Percentiles rank a stretch among this genome's conserved stretches.
phyloP scores from a whole-genome alignment of 2,329 filamentous ascomycete genomes.

The Sarocladium strictum region DNA sequence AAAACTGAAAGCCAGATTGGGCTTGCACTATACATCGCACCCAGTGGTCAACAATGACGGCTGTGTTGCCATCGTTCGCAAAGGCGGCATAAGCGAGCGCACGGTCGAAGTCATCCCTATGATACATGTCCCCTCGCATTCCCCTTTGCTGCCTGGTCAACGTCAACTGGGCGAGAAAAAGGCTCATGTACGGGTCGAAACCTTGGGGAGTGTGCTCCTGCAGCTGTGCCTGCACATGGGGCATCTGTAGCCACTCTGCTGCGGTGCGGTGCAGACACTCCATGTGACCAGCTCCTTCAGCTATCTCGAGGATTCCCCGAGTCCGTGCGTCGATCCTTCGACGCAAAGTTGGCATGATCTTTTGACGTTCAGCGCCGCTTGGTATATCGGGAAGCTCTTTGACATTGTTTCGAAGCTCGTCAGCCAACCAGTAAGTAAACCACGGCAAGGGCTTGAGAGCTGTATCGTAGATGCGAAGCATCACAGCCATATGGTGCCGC shows the following conservation, averaged over 20 bases:
- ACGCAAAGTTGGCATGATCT: not conserved
- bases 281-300: too few relatives aligned
- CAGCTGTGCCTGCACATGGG: not conserved
- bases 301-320: not conserved
- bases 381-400: not conserved
- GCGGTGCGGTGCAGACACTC: slow-evolving; percentile 1
- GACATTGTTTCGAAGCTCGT: not conserved
- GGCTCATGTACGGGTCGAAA: not conserved
- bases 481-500: not conserved
- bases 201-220: not conserved
- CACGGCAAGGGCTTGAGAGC: not conserved
- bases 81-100: too few relatives aligned
- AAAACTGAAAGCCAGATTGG: too few relatives aligned
- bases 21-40: too few relatives aligned
- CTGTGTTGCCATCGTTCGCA: too few relatives aligned
- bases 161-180: not conserved
- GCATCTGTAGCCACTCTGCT: not conserved
- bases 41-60: too few relatives aligned
- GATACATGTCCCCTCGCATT: too few relatives aligned
- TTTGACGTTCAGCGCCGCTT: too few relatives aligned
- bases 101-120: too few relatives aligned
- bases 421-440: not conserved
- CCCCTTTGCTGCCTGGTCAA: too few relatives aligned
- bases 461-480: not conserved
- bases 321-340: not conserved